These are phyloP conservation scores for Cryptococcus amylolentus DNA, from an alignment of 1,284 basidiomycete species.

Conservation along the genomic window DNA sequence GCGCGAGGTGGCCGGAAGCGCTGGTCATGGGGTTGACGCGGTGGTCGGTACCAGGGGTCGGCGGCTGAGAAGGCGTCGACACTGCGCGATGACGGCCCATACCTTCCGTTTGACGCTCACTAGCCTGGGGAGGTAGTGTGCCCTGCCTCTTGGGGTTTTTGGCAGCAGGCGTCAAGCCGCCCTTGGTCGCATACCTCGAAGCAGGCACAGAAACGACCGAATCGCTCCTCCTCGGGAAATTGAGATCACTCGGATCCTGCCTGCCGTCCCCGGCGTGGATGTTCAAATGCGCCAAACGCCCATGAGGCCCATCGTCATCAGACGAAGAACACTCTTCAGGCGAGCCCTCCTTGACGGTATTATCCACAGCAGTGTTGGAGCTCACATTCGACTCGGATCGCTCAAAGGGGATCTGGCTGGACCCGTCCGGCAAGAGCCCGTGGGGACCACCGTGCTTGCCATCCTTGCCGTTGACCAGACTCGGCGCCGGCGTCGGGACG, in stretches of 20 bases:
- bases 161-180: slow-evolving; percentile 7
- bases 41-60: slow-evolving; percentile 9
- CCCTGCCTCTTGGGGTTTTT: slow-evolving; percentile 21
- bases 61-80: slow-evolving; percentile 16
- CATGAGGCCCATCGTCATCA: slow-evolving; percentile 16
- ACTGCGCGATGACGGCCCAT: slow-evolving; percentile 21
- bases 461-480: slow-evolving; percentile 31
- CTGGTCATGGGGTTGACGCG: slow-evolving; percentile 3
- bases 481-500: slow-evolving; percentile 42
- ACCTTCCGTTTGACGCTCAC: slow-evolving; percentile 8
- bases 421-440: slow-evolving; percentile 35
- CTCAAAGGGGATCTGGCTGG: slow-evolving; percentile 37
- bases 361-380: slow-evolving; percentile 24
- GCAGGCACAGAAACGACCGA: slow-evolving; percentile 60
- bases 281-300: slow-evolving; percentile 22
- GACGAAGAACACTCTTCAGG: slow-evolving; percentile 12
- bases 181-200: slow-evolving; percentile 22
- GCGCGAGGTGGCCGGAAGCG: neutral
- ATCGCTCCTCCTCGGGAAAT: slow-evolving; percentile 64
- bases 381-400: slow-evolving; percentile 30
- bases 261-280: slow-evolving; percentile 18
- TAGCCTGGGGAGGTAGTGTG: slow-evolving; percentile 10
- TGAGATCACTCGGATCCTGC: slow-evolving; percentile 61
- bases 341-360: slow-evolving; percentile 2
- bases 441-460: slow-evolving; percentile 31